Percentiles rank a stretch among this genome's conserved stretches.
phyloP scores from a whole-genome alignment of 1,284 basidiomycete genomes.

The Ustilago lituana region DNA sequence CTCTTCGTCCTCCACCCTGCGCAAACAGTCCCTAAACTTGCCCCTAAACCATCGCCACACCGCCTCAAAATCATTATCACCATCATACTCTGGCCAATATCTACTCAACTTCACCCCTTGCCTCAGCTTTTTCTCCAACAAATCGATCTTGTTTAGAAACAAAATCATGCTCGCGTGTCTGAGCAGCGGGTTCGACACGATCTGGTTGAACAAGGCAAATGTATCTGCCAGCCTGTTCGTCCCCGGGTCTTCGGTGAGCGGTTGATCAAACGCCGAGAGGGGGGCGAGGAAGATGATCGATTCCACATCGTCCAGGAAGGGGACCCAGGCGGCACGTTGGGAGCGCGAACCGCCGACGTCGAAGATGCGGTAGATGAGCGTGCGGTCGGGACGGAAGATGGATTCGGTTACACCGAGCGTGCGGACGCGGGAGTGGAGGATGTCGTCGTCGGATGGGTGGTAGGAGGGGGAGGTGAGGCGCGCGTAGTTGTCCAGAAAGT shows the following conservation, averaged over 20 bases:
- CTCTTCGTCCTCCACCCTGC: constrained; percentile 13
- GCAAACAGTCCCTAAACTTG: constrained; percentile 28
- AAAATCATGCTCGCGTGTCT: constrained; percentile 38
- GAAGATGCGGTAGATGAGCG: constrained; percentile 43
- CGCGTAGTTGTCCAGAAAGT: constrained; percentile 41
- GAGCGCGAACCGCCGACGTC: constrained; percentile 50
- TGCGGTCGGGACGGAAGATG: constrained; percentile 35
- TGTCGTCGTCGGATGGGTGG: constrained; percentile 48
- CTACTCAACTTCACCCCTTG: constrained; percentile 11
- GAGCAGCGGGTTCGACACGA: constrained; percentile 42
- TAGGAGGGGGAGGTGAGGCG: constrained; percentile 26
- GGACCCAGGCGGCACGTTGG: constrained; percentile 48
- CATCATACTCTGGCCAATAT: constrained; percentile 42
- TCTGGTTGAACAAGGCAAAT: constrained; percentile 37
- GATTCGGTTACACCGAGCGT: constrained; percentile 51
- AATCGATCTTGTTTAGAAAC: constrained; percentile 60
- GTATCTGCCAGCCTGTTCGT: constrained; percentile 48
- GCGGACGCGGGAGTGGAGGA: constrained; percentile 54
- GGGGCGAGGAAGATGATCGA: constrained; percentile 56
- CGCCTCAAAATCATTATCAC: constrained; percentile 49
- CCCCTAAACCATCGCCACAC: constrained; percentile 52
- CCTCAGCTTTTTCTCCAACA: constrained; percentile 42
- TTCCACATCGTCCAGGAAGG: constrained; percentile 45
- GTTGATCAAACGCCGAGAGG: constrained; percentile 55
- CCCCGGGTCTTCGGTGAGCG: constrained; percentile 35